These are phyloP conservation scores for Phaeophleospora eucalypticola DNA, from an alignment of 2,329 filamentous ascomycete species.

Conservation along the genomic window DNA sequence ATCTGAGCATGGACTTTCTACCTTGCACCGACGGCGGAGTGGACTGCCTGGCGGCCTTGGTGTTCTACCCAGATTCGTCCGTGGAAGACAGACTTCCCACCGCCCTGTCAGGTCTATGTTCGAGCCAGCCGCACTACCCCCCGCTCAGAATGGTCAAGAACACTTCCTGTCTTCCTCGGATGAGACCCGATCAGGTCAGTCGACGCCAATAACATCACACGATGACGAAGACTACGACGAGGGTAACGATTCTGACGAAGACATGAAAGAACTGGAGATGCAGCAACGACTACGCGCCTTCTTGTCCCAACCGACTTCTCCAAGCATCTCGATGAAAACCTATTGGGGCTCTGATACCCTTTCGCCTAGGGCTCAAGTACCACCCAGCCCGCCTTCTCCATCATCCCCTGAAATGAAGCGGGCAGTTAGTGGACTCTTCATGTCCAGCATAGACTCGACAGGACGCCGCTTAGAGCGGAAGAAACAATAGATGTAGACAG, in stretches of 20 bases:
- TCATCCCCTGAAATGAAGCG: conserved; percentile 13
- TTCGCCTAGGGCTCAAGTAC: background rate
- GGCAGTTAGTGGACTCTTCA: conserved; percentile 14
- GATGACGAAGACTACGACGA: conserved; percentile 20
- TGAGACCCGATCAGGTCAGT: conserved; percentile 18
- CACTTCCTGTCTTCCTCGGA: conserved; percentile 19
- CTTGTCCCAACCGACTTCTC: conserved; percentile 20
- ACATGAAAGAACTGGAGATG: conserved; percentile 1
- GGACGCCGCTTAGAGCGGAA: background rate
- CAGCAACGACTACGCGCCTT: conserved; percentile 14
- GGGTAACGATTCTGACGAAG: conserved; percentile 9
- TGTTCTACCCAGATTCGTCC: conserved; percentile 9
- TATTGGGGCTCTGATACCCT: conserved; percentile 10
- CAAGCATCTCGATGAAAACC: conserved; percentile 20
- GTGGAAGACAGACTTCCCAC: conserved; percentile 10
- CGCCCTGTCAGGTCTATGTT: conserved; percentile 18
- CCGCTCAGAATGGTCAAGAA: background rate
- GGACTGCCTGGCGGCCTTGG: conserved; percentile 3
- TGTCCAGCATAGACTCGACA: conserved; percentile 16
- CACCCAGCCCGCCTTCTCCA: conserved; percentile 4
- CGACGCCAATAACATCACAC: conserved; percentile 21
- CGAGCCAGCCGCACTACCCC: conserved; percentile 2
- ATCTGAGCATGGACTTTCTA: conserved; percentile 16
- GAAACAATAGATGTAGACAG: background rate
- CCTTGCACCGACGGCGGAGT: conserved; percentile 6